phyloP scores from a whole-genome alignment of 2,329 filamentous ascomycete species.

The Hypoxylon sp. region DNA sequence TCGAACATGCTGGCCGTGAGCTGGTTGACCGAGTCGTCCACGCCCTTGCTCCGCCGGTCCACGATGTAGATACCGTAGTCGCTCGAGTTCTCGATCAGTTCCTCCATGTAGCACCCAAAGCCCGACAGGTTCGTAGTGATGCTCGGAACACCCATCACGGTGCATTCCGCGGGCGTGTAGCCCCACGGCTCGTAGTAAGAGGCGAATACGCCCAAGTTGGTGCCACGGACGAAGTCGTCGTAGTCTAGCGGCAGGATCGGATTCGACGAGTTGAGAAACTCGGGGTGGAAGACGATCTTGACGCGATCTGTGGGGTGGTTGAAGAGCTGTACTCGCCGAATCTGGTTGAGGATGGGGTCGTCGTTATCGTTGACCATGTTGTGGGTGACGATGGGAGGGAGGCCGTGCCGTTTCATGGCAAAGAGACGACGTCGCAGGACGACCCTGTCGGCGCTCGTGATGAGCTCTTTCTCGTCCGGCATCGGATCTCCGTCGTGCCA shows the following conservation, averaged over 20 bases:
- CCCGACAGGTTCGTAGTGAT: slow-evolving; percentile 98
- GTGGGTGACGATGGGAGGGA: slow-evolving; percentile 97
- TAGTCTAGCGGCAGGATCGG: slow-evolving; percentile 96
- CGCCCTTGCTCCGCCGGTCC: slow-evolving; percentile 90
- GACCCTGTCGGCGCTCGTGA: slow-evolving; percentile 90
- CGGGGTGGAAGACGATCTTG: slow-evolving; percentile 97
- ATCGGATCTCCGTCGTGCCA: slow-evolving; percentile 95
- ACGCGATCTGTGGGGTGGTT: slow-evolving; percentile 95
- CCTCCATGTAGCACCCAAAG: slow-evolving; percentile 99
- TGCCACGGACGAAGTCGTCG: slow-evolving; percentile 97
- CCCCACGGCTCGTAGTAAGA: slow-evolving; percentile 99
- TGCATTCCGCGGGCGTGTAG: slow-evolving; percentile 97
- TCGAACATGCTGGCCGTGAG: slow-evolving; percentile 92
- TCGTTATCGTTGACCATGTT: slow-evolving; percentile 97
- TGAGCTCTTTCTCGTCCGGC: slow-evolving; percentile 95
- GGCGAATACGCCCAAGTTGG: slow-evolving; percentile 92
- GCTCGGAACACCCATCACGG: slow-evolving; percentile 97
- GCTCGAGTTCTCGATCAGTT: slow-evolving; percentile 95
- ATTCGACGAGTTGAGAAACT: slow-evolving; percentile 95
- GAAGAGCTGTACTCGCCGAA: slow-evolving; percentile 94
- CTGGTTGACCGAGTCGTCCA: slow-evolving; percentile 97
- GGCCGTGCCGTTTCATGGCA: slow-evolving; percentile 90
- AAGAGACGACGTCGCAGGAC: slow-evolving; percentile 90
- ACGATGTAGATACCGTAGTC: slow-evolving; percentile 99
- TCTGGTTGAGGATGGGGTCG: slow-evolving; percentile 94